Base-by-base conservation (phyloP, 192 early-diverging fungal genomes). In the Umbelopsis sp. region DNA sequence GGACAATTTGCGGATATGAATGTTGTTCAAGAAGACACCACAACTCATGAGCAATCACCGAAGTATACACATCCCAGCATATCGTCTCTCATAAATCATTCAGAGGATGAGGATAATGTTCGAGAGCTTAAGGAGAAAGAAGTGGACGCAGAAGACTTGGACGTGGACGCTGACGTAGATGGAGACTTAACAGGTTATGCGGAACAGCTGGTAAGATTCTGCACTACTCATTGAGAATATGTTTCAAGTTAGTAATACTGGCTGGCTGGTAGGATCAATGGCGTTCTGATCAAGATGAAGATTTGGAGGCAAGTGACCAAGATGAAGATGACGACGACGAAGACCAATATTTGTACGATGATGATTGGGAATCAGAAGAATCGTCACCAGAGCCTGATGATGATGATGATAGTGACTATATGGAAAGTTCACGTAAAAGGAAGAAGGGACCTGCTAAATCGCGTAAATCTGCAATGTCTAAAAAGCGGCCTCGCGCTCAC, bases 361-460 rank as follows among this genome's bases (percentile, higher is more conserved):
- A 62, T 29, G 56, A 62, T 31, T 62, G 56, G 56, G 56, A 2
- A 29, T 62, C 56, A 32, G 56, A 62, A 20, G 56, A 62, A 29
- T 29, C 26, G 10, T 32, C 17, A 26, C 56, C 56, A 11, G 56
- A 62, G 26, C 12, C 56, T 62, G 56, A 62, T 16, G 56, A 62
- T n/a, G 56, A 62, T 17, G 56, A 62, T 17, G 56, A 62, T 34
- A 62, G 56, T n/a, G 56, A 62, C 34, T 62, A 62, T 16, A 62
- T 62, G 56, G 56, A 62, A 62, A 31, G 56, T 11, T 62, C 56
- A 4, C 29, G 29, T 4, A 62, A 62, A 26, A 62, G 34, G 56
- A 62, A 49, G 47, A 49, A 49, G 20, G 31, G 31, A 20, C 26
- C 9, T 20, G 31, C 29, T 20, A 62, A 62, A 34, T 4, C 56